Conservation (phyloP, 257 asterid genomes). For the Ligustrum vulgare region DNA sequence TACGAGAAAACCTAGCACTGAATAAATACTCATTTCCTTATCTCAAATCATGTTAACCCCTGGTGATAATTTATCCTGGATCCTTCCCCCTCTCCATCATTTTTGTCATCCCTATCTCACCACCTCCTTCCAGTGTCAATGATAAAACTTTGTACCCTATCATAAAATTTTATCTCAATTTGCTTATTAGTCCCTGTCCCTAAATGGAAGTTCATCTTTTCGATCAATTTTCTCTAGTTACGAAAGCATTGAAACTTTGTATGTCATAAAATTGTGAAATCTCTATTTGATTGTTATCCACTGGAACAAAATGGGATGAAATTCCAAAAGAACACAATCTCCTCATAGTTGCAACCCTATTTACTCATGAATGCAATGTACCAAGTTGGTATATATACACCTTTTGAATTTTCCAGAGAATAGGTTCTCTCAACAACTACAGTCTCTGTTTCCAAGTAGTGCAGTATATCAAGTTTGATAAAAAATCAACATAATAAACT, state of each 20-base stretch:
- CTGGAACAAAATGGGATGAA: neutral
- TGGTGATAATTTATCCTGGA: neutral
- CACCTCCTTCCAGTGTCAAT: neutral
- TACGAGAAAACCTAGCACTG: neutral
- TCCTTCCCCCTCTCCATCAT: neutral
- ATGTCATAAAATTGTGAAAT: neutral
- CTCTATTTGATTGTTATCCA: neutral
- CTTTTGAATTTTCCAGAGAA: neutral
- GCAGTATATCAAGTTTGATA: neutral
- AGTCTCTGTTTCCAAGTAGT: neutral
- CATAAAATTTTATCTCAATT: neutral
- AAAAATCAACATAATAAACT: neutral
- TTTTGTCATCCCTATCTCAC: neutral
- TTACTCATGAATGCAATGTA: neutral
- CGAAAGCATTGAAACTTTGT: neutral
- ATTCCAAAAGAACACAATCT: neutral
- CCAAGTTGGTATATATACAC: neutral
- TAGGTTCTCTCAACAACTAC: neutral
- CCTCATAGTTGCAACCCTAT: neutral
- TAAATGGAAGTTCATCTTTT: neutral
- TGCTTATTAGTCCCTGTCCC: neutral
- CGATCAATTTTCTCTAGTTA: neutral
- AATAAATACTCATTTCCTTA: neutral
- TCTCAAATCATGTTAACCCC: neutral
- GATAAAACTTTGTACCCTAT: neutral